phyloP scores from a whole-genome alignment of 805 yeast genomes.

The Clavispora fructus region DNA sequence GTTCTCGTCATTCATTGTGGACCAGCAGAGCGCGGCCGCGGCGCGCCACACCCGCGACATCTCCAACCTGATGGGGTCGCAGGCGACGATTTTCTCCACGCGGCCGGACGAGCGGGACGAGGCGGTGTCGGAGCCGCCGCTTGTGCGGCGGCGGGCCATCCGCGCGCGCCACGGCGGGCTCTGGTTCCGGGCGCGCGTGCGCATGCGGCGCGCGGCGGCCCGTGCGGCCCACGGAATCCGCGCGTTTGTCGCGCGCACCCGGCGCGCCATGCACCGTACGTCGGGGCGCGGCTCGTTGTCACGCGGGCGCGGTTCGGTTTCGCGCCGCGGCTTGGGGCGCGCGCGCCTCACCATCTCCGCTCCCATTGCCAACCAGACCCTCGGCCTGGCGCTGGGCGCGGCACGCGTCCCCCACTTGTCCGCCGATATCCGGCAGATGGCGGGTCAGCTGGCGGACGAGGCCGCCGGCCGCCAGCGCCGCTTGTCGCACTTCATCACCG shows the following conservation, averaged over 20 bases:
- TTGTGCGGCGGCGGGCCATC: conserved; percentile 20
- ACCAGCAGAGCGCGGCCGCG: conserved; percentile 20
- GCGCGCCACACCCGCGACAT: conserved; percentile 18
- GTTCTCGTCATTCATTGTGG: conserved; percentile 36
- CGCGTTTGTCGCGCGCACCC: conserved; percentile 3
- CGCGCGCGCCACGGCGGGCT: conserved; percentile 27
- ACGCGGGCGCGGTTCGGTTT: not conserved
- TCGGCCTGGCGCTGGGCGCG: conserved; percentile 27
- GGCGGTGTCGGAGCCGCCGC: not conserved
- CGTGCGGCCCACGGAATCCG: not conserved
- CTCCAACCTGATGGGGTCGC: conserved; percentile 37
- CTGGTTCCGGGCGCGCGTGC: conserved; percentile 26
- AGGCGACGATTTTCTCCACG: conserved; percentile 42
- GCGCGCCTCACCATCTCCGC: conserved; percentile 18
- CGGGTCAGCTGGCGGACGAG: conserved; percentile 8
- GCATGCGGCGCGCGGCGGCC: conserved; percentile 19
- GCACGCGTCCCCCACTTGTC: conserved; percentile 12
- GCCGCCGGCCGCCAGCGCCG: conserved; percentile 15
- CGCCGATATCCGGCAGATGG: conserved; percentile 9
- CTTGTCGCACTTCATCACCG: conserved; percentile 21
- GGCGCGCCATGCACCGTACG: not conserved
- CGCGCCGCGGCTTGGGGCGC: not conserved
- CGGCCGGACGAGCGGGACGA: conserved; percentile 16
- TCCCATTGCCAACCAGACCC: conserved; percentile 28
- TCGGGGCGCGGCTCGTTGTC: not conserved